phyloP scores from a whole-genome alignment of 2,329 filamentous ascomycete genomes.

The Colletotrichum navitas region DNA sequence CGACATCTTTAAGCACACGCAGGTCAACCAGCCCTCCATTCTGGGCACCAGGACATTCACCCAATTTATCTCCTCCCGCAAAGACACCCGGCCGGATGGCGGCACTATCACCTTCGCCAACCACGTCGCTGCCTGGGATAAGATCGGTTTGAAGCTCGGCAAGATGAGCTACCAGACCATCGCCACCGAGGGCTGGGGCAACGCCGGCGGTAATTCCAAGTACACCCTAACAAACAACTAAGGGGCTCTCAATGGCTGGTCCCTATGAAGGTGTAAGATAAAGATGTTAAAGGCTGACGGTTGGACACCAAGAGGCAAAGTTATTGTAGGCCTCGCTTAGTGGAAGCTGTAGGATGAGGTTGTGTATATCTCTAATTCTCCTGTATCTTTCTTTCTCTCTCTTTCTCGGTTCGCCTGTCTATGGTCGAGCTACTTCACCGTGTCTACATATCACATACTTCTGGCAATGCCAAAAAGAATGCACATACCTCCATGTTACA shows the following conservation, averaged over 20 bases:
- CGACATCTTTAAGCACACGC: constrained; percentile 49
- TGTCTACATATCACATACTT: background rate
- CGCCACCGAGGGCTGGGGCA: constrained; percentile 1
- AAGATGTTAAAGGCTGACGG: background rate
- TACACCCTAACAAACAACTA: background rate
- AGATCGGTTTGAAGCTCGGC: constrained; percentile 61
- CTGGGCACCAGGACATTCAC: background rate
- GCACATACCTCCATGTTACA: background rate
- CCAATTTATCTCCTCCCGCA: background rate
- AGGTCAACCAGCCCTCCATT: background rate
- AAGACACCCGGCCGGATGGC: constrained; percentile 38
- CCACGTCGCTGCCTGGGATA: constrained; percentile 66
- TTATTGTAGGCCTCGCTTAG: background rate
- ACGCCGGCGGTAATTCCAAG: background rate
- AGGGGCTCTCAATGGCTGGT: background rate
- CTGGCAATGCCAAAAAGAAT: background rate
- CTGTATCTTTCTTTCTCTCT: background rate
- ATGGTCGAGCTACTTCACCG: background rate
- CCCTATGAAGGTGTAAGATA: background rate
- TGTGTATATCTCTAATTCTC: background rate
- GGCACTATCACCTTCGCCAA: constrained; percentile 64
- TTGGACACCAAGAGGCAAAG: background rate
- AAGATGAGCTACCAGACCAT: constrained; percentile 62
- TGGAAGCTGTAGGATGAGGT: background rate
- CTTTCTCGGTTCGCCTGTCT: background rate